Base-by-base conservation (phyloP, 768 basidiomycete genomes). In the Phaeotremella skinneri region DNA sequence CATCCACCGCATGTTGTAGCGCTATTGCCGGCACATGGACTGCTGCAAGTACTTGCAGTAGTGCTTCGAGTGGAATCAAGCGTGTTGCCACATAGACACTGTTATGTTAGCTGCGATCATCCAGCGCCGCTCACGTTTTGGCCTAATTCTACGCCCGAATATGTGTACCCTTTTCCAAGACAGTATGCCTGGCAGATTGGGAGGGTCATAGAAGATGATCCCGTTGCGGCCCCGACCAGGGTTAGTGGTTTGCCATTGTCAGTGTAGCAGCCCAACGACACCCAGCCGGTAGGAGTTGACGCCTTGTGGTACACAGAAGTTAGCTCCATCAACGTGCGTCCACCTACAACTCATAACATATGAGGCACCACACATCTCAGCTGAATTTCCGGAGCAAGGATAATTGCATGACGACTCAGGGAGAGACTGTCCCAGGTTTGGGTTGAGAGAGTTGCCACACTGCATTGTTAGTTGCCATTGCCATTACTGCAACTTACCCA, bases 111-210 rank as follows among this genome's bases (percentile, higher is more conserved):
- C 34, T 7, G 34, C 34, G 7, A 17, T 7, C 7, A 37, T 17
- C 7, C 7, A 7, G 17, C 17, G 34, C 9, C 9, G 17, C 34
- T 37, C 34, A 37, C 34, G 7, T 37, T 7, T 37, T 7, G 9
- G 9, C 9, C 6, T 11, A 14, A 45, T 45, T 45, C 43, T 7
- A 45, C 43, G 29, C 63, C 63, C 4, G 68, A 45, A 52, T 68
- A 70, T 13, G 64, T 49, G 52, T 59, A 64, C 25, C 56, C 52
- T 48, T 70, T 70, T 51, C 58, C 62, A 31, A 62, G 55, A 56
- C 71, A 73, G 66, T 66, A 70, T 31, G 63, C 48, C 41, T 64
- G 58, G 56, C 71, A 73, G 52, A 60, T 65, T 17, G 56, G 41
- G 1, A 64, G 62, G 2, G 67, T 68, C 47, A 73, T 49, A 27